Evolutionary conservation across 768 basidiomycete genomes (phyloP), one percentile per base, ranked within the genome.

Genomic region (Lyophyllum shimeji): DNA sequence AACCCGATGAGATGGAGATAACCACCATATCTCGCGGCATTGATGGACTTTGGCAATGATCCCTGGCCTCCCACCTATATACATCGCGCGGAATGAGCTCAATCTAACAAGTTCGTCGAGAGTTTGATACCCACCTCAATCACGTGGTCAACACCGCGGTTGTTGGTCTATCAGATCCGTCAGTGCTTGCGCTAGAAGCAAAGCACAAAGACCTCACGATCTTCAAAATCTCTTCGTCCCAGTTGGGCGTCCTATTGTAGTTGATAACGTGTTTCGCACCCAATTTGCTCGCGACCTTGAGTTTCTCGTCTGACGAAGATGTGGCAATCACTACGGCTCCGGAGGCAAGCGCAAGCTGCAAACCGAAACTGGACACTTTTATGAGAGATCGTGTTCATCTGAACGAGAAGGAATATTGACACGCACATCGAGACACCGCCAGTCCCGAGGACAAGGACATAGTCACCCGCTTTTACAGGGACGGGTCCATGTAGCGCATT

Each of bases 251-350:
- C 57, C 69, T 79, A 55, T 75, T 81, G 66, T 88, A 89, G 71
- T 88, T 86, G 71, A 89, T 84, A 18, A 80, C 60, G 52, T 84
- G 71, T 13, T 77, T 74, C 12, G 74, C 78, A 20, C 86, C 84
- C 18, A 85, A 76, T 43, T 75, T 75, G 44, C 72, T 68, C 8
- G 77, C 84, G 25, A 79, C 58, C 56, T 79, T 73, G 15, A 87
- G 73, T 61, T 89, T 90, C 46, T 78, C 75, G 60, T 87, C 84
- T 0, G 83, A 84, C 0, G 85, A 87, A 0, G 86, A 87, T 0
- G 86, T 89, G 24, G 77, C 76, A 60, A 90, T 86, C 55, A 87
- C 85, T 1, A 69, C 79, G 1, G 85, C 86, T 33, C 86, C 86
- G 7, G 82, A 75, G 2, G 83, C 81, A 42, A 84, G 76, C 1